phyloP scores from a whole-genome alignment of 345 rosid genomes.

The Arabis alpina region DNA sequence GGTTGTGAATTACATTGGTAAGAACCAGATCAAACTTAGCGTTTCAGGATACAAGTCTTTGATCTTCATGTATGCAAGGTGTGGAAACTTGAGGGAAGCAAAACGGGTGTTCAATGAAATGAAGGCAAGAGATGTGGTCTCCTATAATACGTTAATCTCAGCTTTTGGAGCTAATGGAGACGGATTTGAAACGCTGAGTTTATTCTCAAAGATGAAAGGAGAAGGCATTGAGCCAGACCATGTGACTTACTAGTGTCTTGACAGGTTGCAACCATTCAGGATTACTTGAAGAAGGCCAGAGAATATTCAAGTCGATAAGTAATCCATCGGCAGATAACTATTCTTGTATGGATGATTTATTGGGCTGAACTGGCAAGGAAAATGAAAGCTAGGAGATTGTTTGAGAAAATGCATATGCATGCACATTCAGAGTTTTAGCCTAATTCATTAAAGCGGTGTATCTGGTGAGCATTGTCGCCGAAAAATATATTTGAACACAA shows the following conservation, averaged over 20 bases:
- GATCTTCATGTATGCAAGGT: slow-evolving; percentile 52
- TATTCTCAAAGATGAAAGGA: slow-evolving; percentile 40
- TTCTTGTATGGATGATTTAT: slow-evolving; percentile 45
- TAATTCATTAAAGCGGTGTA: no score
- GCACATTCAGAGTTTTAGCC: slow-evolving; percentile 15
- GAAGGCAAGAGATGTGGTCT: slow-evolving; percentile 44
- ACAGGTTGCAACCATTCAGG: slow-evolving; percentile 57
- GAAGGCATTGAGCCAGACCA: slow-evolving; percentile 47
- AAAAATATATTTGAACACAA: no score
- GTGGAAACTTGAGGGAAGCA: slow-evolving; percentile 46
- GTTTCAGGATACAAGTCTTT: slow-evolving; percentile 49
- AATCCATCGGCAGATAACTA: slow-evolving; percentile 41
- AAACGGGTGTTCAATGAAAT: slow-evolving; percentile 43
- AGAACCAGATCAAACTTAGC: slow-evolving; percentile 45
- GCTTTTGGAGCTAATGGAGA: slow-evolving; percentile 54
- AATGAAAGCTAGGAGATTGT: slow-evolving; percentile 33
- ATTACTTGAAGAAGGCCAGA: slow-evolving; percentile 46
- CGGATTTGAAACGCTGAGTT: slow-evolving; percentile 40
- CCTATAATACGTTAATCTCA: slow-evolving; percentile 49
- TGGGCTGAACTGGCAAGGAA: slow-evolving; percentile 41
- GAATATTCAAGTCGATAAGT: slow-evolving; percentile 37
- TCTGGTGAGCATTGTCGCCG: no score
- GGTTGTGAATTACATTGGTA: slow-evolving; percentile 36
- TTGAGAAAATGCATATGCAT: slow-evolving; percentile 43
- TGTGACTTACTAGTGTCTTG: slow-evolving; percentile 47